Evolutionary conservation across 768 basidiomycete genomes (phyloP), one percentile per base, ranked within the genome.

Genomic region (Pulveroboletus sp.): DNA sequence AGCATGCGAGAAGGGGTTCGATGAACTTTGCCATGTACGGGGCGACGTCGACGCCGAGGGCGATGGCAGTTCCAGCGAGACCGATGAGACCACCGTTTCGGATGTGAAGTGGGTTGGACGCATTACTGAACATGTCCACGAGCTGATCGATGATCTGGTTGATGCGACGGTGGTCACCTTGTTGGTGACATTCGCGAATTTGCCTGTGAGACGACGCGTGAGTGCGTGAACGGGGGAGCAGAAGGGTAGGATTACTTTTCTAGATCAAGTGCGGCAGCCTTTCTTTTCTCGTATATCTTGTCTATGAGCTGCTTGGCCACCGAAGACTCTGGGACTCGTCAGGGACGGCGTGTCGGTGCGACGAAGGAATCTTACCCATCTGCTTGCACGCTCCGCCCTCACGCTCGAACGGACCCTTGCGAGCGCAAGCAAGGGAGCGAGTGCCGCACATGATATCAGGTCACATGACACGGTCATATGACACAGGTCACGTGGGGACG

Each of bases 271-370:
- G 95, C 95, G 7, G 94, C 93, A 8, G 89, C 83, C 72, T 97
- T 96, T 51, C 94, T 82, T 72, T 93, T 93, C 77, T 97, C 94
- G 67, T 97, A 96, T 69, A 93, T 86, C 71, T 92, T 92, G 81
- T 93, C 90, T 41, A 89, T 79, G 50, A 93, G 75, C 64, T 89
- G 90, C 66, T 85, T 86, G 38, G 86, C 75, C 43, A 91, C 80
- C 52, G 81, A 78, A 49, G 82, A 73, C 61, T 93, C 89, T 92
- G 47, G 4, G 14, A 35, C 17, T 35, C 15, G 4, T 58, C 18
- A 64, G 44, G 28, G 12, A 43, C 10, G 2, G 3, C 12, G 28
- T 15, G 3, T 0, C 8, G 3, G 8, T 18, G n/a, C 7, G 12
- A 26, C 5, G 2, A 40, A 10, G 8, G 14, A 11, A 14, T 5